Evolutionary conservation across 2,329 filamentous ascomycete species (phyloP).

Genomic region (Reticulascus tulasneorum): DNA sequence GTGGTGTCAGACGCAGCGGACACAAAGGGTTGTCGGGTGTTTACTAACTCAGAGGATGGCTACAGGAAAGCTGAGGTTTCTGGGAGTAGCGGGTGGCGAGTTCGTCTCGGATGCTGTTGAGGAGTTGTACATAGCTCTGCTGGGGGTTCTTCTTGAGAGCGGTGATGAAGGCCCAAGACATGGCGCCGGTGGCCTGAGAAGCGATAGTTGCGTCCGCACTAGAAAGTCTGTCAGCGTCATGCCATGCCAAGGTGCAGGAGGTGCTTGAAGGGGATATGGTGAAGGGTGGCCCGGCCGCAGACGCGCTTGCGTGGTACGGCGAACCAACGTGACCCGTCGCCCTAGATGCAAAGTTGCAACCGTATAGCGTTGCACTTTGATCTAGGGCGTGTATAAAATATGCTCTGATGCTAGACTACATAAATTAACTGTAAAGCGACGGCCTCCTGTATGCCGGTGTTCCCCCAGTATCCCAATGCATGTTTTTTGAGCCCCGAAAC

Average conservation of each 20-base stretch:
- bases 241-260: too few species aligned
- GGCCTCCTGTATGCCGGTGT: slow-evolving; percentile 1
- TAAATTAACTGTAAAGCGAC: slow-evolving; percentile 17
- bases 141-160: slow-evolving; percentile 94
- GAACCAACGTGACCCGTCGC: slow-evolving; percentile 42
- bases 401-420: slow-evolving; percentile 2
- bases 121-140: slow-evolving; percentile 93
- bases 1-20: too few species aligned
- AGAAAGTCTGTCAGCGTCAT: too few species aligned
- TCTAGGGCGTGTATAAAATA: slow-evolving; percentile 34
- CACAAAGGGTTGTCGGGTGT: too few species aligned
- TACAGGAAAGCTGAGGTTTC: slow-evolving; percentile 95
- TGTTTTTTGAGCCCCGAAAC: background rate
- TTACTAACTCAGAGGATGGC: slow-evolving; percentile 84
- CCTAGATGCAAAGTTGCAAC: slow-evolving; percentile 38
- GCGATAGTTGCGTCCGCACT: slow-evolving; percentile 91
- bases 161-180: slow-evolving; percentile 96
- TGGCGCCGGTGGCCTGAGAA: slow-evolving; percentile 89
- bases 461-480: background rate
- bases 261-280: too few species aligned
- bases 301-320: slow-evolving; percentile 6
- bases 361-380: slow-evolving; percentile 28
- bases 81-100: slow-evolving; percentile 83
- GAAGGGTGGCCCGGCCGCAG: background rate
- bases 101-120: slow-evolving; percentile 95